Evolutionary conservation across 768 basidiomycete genomes (phyloP).

Genomic region (Lanmaoa pseudosensibilis): DNA sequence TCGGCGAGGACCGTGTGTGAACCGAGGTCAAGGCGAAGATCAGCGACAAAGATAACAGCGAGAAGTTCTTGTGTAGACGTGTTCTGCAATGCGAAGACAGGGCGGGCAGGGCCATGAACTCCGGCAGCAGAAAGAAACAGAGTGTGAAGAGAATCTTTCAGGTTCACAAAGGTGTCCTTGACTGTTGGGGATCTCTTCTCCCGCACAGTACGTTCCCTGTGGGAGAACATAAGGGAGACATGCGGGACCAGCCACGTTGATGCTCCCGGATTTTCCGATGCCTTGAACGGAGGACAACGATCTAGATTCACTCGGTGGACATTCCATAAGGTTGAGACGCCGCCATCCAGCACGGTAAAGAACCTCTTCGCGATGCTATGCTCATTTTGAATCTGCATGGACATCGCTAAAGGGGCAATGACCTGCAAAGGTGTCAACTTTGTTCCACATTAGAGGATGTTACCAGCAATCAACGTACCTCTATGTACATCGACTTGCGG

Average conservation of each 20-base stretch:
- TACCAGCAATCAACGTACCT: constrained; percentile 20
- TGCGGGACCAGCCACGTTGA: constrained; percentile 36
- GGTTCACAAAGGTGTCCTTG: constrained; percentile 28
- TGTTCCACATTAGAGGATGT: background rate
- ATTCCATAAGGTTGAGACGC: constrained; percentile 30
- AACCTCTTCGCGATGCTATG: constrained; percentile 27
- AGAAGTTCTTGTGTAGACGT: constrained; percentile 21
- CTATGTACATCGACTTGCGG: constrained; percentile 53
- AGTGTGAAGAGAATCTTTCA: constrained; percentile 35
- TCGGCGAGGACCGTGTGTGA: constrained; percentile 54
- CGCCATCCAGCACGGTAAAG: constrained; percentile 22
- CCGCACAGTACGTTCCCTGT: constrained; percentile 27
- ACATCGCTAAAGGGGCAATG: constrained; percentile 15
- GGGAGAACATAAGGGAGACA: constrained; percentile 32
- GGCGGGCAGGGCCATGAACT: constrained; percentile 12
- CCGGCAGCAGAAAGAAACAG: constrained; percentile 32
- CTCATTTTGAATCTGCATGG: constrained; percentile 19
- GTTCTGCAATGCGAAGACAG: constrained; percentile 23
- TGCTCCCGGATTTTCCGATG: constrained; percentile 8
- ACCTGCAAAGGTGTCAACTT: constrained; percentile 16
- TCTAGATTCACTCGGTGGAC: constrained; percentile 42
- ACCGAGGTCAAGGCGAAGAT: constrained; percentile 46
- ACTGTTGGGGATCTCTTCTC: background rate
- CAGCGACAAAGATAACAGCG: constrained; percentile 47
- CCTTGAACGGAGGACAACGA: constrained; percentile 34